These are phyloP conservation scores for Hortiboletus campestris DNA, from an alignment of 768 basidiomycete genomes.

Conservation along the genomic window DNA sequence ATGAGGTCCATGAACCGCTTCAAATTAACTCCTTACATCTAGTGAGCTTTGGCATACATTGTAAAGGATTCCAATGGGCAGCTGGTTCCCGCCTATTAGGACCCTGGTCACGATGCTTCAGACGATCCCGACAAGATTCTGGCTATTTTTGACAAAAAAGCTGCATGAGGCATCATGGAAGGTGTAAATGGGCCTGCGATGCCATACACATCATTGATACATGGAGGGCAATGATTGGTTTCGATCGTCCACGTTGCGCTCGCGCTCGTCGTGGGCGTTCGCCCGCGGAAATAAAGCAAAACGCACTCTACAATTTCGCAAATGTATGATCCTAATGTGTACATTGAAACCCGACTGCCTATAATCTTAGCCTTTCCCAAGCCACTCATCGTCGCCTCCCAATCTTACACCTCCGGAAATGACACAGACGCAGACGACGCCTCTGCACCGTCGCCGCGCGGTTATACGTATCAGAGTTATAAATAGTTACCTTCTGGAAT, in stretches of 20 bases:
- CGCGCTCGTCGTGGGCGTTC: too few species aligned
- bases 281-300: background rate
- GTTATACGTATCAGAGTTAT: background rate
- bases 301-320: background rate
- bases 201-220: too few species aligned
- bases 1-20: background rate
- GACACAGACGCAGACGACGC: background rate
- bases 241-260: too few species aligned
- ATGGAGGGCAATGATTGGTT: too few species aligned
- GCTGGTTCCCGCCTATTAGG: too few species aligned
- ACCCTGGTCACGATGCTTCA: too few species aligned
- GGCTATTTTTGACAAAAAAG: too few species aligned
- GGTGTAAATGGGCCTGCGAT: too few species aligned
- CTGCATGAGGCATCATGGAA: too few species aligned
- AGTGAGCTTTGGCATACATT: conserved; percentile 1
- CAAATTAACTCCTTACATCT: background rate
- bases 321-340: background rate
- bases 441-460: background rate
- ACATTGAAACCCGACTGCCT: background rate
- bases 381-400: background rate
- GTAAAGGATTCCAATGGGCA: too few species aligned
- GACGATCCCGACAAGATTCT: too few species aligned
- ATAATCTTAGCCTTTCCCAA: background rate
- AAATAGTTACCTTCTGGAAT: background rate
- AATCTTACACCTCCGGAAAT: background rate